Evolutionary conservation across 2,329 filamentous ascomycete species (phyloP).

Genomic region (Monosporascus sp.): DNA sequence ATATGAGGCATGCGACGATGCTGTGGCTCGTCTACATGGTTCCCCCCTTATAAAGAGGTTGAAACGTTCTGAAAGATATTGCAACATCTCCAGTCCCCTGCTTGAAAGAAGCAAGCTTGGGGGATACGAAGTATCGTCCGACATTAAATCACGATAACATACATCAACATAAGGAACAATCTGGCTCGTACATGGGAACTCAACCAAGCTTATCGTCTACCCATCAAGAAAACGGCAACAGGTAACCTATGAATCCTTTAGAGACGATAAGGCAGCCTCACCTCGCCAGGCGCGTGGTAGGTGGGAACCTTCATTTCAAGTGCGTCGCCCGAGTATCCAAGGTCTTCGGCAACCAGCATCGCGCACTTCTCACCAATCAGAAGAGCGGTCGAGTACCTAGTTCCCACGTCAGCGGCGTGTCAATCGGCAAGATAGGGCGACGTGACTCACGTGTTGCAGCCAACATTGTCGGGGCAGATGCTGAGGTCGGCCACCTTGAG

Average conservation of each 20-base stretch:
- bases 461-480: constrained; percentile 75
- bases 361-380: constrained; percentile 73
- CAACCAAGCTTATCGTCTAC: too few relatives aligned
- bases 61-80: too few relatives aligned
- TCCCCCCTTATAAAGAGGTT: too few relatives aligned
- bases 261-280: constrained; percentile 33
- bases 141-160: too few relatives aligned
- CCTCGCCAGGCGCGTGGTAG: constrained; percentile 53
- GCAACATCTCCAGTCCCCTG: too few relatives aligned
- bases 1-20: too few relatives aligned
- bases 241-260: constrained; percentile 16
- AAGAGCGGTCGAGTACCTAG: constrained; percentile 61
- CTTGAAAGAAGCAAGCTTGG: too few relatives aligned
- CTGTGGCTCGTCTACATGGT: too few relatives aligned
- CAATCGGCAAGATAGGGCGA: constrained; percentile 3
- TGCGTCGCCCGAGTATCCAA: constrained; percentile 66
- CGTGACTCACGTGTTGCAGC: constrained; percentile 55
- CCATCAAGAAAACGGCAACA: too few relatives aligned
- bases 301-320: constrained; percentile 71
- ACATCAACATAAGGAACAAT: too few relatives aligned
- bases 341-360: constrained; percentile 63
- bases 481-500: constrained; percentile 72
- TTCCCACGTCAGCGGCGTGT: background rate
- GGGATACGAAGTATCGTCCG: too few relatives aligned
- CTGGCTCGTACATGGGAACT: too few relatives aligned